Evolutionary conservation across 83 land plant species (phyloP).

Genomic region (Isoetes engelmannii): DNA sequence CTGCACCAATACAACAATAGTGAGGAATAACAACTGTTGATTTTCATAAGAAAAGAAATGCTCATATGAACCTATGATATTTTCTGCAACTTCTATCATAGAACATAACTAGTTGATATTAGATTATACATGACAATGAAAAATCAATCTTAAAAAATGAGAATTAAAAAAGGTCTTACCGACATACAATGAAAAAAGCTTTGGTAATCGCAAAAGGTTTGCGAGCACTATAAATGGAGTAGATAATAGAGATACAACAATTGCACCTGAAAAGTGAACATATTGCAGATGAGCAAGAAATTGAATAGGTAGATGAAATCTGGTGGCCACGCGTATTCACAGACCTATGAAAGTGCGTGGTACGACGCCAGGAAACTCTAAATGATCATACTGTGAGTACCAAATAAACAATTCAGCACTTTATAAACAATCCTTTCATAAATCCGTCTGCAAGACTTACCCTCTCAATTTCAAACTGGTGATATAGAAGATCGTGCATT

Average conservation of each 20-base stretch:
- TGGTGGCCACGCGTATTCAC: not conserved
- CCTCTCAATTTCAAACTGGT: constrained; percentile 24
- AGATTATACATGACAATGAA: no score
- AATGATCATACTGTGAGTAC: constrained; percentile 78
- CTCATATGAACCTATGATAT: no score
- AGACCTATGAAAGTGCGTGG: constrained; percentile 93
- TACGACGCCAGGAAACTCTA: constrained; percentile 97
- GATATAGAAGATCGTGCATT: constrained; percentile 89
- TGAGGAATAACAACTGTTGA: no score
- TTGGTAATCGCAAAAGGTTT: constrained; percentile 46
- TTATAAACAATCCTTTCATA: no score
- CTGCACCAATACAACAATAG: no score
- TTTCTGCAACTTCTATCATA: no score
- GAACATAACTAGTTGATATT: no score
- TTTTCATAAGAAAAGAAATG: no score
- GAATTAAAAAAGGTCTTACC: constrained; percentile 36
- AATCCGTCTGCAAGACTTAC: not conserved
- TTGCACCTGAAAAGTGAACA: constrained; percentile 54
- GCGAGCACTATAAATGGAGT: constrained; percentile 44
- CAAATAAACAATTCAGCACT: not conserved
- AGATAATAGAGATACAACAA: constrained; percentile 54
- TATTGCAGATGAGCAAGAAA: constrained; percentile 3
- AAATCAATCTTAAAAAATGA: no score
- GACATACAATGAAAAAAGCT: constrained; percentile 48
- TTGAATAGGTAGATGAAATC: not conserved